A percentile compares a stretch with the other conserved stretches of the same genome.
These are phyloP conservation scores for Amylostereum chailletii DNA, from an alignment of 1,284 basidiomycete genomes.

Conservation along the genomic window DNA sequence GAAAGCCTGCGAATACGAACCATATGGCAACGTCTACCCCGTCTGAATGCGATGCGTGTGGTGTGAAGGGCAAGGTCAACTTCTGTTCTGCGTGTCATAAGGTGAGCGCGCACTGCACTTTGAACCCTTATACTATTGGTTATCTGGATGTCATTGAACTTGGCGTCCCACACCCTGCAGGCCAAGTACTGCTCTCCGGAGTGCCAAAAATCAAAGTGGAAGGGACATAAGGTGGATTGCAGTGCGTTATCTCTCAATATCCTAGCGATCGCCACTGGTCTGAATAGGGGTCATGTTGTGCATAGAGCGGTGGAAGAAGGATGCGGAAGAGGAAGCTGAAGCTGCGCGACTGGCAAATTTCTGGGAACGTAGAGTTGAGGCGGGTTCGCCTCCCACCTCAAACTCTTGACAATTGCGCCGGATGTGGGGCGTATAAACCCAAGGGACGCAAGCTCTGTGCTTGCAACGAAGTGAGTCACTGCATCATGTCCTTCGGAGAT, in stretches of 20 bases:
- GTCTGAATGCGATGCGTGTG: background rate
- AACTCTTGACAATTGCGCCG: conserved; percentile 14
- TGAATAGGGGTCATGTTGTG: background rate
- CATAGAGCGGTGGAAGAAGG: background rate
- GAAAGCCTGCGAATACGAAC: no score
- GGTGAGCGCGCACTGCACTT: background rate
- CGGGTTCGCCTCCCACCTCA: conserved; percentile 11
- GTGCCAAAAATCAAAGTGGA: conserved; percentile 4
- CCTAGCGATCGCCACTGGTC: background rate
- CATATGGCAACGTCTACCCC: no score
- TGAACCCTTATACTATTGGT: background rate
- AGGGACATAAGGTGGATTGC: background rate
- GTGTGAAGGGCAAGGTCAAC: background rate
- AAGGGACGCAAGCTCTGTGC: conserved; percentile 13
- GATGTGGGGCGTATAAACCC: conserved; percentile 9
- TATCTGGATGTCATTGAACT: background rate
- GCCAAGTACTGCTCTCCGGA: conserved; percentile 3
- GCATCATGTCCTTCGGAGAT: background rate
- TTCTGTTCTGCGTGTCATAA: background rate
- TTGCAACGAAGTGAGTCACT: conserved; percentile 13
- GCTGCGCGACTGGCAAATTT: background rate
- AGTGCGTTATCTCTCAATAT: background rate
- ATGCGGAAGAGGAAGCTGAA: background rate
- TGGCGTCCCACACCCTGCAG: background rate
- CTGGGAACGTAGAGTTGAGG: background rate